Evolutionary conservation across 2,329 filamentous ascomycete genomes (phyloP).

Genomic region (Fusarium abutilonis): DNA sequence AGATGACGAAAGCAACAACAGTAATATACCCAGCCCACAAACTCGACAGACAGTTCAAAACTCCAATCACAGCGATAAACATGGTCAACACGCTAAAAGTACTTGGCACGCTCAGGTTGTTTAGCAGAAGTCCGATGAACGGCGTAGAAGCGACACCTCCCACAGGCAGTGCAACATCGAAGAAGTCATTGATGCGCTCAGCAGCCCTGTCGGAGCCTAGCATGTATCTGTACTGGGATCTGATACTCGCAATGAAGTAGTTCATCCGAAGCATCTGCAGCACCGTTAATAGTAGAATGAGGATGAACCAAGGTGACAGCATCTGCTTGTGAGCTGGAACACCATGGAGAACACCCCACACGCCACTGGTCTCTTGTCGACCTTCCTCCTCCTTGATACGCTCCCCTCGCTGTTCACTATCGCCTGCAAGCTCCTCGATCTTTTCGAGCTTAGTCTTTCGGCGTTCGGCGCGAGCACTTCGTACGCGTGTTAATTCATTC

Average conservation of each 20-base stretch:
- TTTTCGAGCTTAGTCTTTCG: slow-evolving; percentile 68
- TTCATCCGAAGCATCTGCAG: slow-evolving; percentile 75
- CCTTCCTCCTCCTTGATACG: slow-evolving; percentile 66
- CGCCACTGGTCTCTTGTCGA: slow-evolving; percentile 68
- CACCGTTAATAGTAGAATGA: slow-evolving; percentile 73
- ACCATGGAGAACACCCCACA: slow-evolving; percentile 79
- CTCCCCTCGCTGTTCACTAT: slow-evolving; percentile 62
- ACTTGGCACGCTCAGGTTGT: slow-evolving; percentile 70
- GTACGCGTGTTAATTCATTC: slow-evolving; percentile 55
- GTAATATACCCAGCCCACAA: slow-evolving; percentile 73
- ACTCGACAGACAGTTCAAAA: slow-evolving; percentile 71
- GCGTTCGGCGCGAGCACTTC: slow-evolving; percentile 56
- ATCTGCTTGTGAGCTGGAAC: slow-evolving; percentile 72
- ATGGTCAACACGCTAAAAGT: slow-evolving; percentile 68
- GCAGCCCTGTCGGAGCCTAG: slow-evolving; percentile 60
- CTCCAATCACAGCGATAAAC: slow-evolving; percentile 65
- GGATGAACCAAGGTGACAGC: slow-evolving; percentile 73
- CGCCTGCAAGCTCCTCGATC: slow-evolving; percentile 71
- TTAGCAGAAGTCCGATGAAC: slow-evolving; percentile 75
- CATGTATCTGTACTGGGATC: slow-evolving; percentile 75
- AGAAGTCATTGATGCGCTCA: slow-evolving; percentile 54
- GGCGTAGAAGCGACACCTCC: slow-evolving; percentile 76
- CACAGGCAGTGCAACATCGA: slow-evolving; percentile 66
- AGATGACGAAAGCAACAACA: slow-evolving; percentile 74
- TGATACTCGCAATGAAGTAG: slow-evolving; percentile 73